phyloP scores from a whole-genome alignment of 2,329 filamentous ascomycete species.

The Epichloe festucae region DNA sequence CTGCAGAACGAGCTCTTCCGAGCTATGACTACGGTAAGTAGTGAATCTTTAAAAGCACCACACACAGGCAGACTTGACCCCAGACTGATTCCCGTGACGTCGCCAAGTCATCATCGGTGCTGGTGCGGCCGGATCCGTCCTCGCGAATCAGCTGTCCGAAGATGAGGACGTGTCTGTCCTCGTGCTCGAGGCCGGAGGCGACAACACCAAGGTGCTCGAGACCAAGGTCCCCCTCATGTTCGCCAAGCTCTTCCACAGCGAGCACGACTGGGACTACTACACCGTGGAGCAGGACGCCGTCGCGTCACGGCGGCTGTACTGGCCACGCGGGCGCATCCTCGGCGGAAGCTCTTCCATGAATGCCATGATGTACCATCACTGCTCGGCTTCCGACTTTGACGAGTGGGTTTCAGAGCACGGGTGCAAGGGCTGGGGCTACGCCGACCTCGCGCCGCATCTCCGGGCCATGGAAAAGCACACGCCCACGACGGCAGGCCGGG shows the following conservation, averaged over 20 bases:
- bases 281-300: conserved; percentile 11
- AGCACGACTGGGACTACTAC: conserved; percentile 14
- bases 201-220: conserved; percentile 9
- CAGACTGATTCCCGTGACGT: not conserved
- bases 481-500: conserved; percentile 5
- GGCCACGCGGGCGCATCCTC: conserved; percentile 12
- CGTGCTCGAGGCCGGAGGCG: conserved; percentile 10
- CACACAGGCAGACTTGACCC: too few relatives aligned
- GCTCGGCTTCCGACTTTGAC: conserved; percentile 11
- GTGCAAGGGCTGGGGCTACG: conserved; percentile 10
- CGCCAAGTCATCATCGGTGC: conserved; percentile 15
- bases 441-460: conserved; percentile 10
- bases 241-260: conserved; percentile 9
- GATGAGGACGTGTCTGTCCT: conserved; percentile 11
- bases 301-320: conserved; percentile 11
- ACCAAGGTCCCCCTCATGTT: conserved; percentile 10
- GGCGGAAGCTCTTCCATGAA: conserved; percentile 13
- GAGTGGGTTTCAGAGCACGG: conserved; percentile 9
- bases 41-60: not conserved
- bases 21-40: conserved; percentile 5
- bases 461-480: conserved; percentile 11
- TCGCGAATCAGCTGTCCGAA: conserved; percentile 17
- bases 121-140: conserved; percentile 17
- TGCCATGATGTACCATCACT: conserved; percentile 14
- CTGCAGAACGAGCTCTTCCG: conserved; percentile 2